These are phyloP conservation scores for Cladosporium phlei DNA, from an alignment of 2,329 filamentous ascomycete species.

Conservation along the genomic window DNA sequence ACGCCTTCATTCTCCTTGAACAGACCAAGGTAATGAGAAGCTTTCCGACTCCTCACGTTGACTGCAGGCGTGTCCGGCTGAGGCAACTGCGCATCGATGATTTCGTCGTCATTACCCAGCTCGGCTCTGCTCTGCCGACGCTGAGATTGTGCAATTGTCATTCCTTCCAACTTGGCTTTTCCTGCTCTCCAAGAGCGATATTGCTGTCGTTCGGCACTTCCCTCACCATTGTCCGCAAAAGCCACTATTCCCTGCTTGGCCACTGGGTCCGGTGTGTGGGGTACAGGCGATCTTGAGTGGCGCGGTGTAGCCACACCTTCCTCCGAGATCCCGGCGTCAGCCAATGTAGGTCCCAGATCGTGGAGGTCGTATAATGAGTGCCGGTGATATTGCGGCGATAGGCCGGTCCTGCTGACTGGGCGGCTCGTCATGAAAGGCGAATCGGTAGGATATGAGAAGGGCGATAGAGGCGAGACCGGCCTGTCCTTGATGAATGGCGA, in stretches of 20 bases:
- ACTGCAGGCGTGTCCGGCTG: slow-evolving; percentile 49
- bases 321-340: background rate
- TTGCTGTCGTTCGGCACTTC: slow-evolving; percentile 40
- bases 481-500: slow-evolving; percentile 7
- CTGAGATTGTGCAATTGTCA: slow-evolving; percentile 35
- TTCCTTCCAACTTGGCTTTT: slow-evolving; percentile 39
- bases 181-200: slow-evolving; percentile 49
- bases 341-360: slow-evolving; percentile 18
- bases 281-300: slow-evolving; percentile 2
- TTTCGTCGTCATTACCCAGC: slow-evolving; percentile 52
- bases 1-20: slow-evolving; percentile 49
- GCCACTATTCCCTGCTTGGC: slow-evolving; percentile 1
- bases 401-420: slow-evolving; percentile 17
- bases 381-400: slow-evolving; percentile 26
- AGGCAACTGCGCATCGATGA: slow-evolving; percentile 59
- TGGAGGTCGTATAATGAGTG: slow-evolving; percentile 30
- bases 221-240: slow-evolving; percentile 17
- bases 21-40: slow-evolving; percentile 60
- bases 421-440: background rate
- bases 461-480: slow-evolving; percentile 9
- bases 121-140: slow-evolving; percentile 29
- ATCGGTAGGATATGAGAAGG: background rate
- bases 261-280: slow-evolving; percentile 5
- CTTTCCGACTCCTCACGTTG: slow-evolving; percentile 59
- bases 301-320: background rate